Evolutionary conservation across 306 rosid species (phyloP).

Genomic region (Alnus glutinosa): DNA sequence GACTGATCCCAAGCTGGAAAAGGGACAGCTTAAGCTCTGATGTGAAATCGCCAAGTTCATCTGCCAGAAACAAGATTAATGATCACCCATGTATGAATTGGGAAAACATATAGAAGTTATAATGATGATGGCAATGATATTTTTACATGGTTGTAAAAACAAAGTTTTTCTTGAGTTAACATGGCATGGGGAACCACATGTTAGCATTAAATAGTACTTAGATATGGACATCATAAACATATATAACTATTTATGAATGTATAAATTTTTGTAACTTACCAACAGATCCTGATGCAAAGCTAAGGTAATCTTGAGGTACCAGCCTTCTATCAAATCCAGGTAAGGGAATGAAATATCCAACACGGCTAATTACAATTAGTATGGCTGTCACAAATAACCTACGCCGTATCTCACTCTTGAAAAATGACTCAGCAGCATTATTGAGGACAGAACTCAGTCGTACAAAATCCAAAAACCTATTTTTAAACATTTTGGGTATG

Average conservation of each 20-base stretch:
- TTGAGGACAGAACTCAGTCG: conserved; percentile 76
- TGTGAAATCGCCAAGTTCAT: conserved; percentile 89
- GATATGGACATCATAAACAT: neutral
- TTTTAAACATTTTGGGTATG: conserved; percentile 48
- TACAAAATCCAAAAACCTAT: conserved; percentile 72
- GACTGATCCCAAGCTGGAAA: conserved; percentile 98
- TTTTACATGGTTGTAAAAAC: neutral
- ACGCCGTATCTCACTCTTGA: conserved; percentile 90
- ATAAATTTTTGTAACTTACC: conserved; percentile 48
- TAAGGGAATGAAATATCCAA: conserved; percentile 93
- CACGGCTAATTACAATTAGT: conserved; percentile 78
- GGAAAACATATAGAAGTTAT: conserved; percentile 11
- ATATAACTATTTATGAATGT: neutral
- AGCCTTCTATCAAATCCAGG: conserved; percentile 96
- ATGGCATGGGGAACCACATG: neutral
- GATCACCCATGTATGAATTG: conserved; percentile 34
- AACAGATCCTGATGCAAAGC: conserved; percentile 87
- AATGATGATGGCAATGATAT: conserved; percentile 1
- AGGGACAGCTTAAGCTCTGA: conserved; percentile 89
- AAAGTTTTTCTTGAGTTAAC: neutral
- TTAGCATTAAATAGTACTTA: neutral
- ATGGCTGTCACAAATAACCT: conserved; percentile 84
- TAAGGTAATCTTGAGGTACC: conserved; percentile 88
- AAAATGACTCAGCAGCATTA: conserved; percentile 83
- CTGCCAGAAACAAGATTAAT: conserved; percentile 64